Percentiles rank a stretch among this genome's conserved stretches.
Conservation (phyloP, 768 basidiomycete genomes). For the Russula sp. region DNA sequence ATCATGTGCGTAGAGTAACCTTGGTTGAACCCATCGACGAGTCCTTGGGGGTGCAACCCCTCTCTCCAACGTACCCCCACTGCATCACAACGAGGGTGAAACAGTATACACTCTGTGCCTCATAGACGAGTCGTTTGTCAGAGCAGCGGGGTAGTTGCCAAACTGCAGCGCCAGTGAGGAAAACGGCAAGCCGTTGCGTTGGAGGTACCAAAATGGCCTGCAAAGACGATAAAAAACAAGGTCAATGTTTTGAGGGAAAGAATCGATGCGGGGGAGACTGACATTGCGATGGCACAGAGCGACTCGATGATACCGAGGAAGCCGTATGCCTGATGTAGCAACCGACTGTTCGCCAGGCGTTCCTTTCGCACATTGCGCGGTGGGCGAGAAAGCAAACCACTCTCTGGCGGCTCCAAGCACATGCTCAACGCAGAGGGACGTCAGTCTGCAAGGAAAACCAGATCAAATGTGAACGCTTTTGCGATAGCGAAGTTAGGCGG, state of each 20-base stretch:
- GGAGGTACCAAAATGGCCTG: constrained; percentile 41
- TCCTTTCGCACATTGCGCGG: constrained; percentile 53
- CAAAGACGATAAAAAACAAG: background rate
- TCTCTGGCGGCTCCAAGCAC: constrained; percentile 56
- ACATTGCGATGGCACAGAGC: constrained; percentile 46
- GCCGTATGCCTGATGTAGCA: constrained; percentile 52
- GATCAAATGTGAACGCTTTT: background rate
- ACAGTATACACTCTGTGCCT: constrained; percentile 49
- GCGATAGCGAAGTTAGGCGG: background rate
- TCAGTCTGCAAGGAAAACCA: constrained; percentile 38
- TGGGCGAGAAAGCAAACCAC: constrained; percentile 47
- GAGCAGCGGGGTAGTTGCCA: constrained; percentile 35
- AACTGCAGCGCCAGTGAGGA: constrained; percentile 42
- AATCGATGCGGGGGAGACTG: constrained; percentile 5
- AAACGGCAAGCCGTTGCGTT: constrained; percentile 44
- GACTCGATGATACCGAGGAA: constrained; percentile 48
- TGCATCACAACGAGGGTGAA: constrained; percentile 54
- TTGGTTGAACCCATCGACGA: no score
- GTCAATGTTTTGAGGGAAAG: background rate
- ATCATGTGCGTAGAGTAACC: no score
- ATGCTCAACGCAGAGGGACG: constrained; percentile 47
- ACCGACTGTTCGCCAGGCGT: constrained; percentile 45
- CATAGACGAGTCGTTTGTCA: constrained; percentile 38
- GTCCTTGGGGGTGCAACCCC: no score
- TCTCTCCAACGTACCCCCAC: constrained; percentile 45